Base-by-base conservation (phyloP, 2,329 filamentous ascomycete species). In the Talaromyces sp. region DNA sequence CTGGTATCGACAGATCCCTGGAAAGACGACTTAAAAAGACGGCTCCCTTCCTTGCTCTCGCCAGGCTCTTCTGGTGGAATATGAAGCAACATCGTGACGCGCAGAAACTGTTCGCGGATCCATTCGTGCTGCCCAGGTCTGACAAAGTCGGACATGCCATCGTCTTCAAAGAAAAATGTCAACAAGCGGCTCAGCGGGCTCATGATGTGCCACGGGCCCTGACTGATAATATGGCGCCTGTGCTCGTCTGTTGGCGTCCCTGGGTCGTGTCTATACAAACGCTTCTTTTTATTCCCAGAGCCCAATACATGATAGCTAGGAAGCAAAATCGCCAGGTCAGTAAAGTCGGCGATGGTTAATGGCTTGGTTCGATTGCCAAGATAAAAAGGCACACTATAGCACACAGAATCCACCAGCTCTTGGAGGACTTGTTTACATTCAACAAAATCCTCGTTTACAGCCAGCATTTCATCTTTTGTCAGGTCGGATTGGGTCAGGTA, bases 381-480 rank as follows among this genome's bases (percentile, higher is more conserved):
- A 32, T 66, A 67, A 56, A 66, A 70, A 4, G 68, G 68, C 11
- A 70, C 59, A 47, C 66, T 68, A 9, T 67, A 62, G 55, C 68
- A 70, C 57, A 67, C 61, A 28, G 56, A 58, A 30, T 70, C 67
- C 5, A 64, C 63, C 27, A 70, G 57, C 27, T 62, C 62, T 57
- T 69, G 68, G 27, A 66, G 10, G 17, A 51, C 62, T 15, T 61
- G 30, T 19, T 61, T 47, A 52, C 55, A 65, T 19, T 60, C 32
- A 28, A 57, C 19, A 13, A 62, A 36, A 54, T 47, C 17, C 19
- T 47, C 15, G 7, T 47, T 22, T n/a, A 9, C 19, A 19, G 42
- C 42, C 17, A 13, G 19, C 13, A 19, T 22, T 47, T 47, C 15
- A 47, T 47, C 42, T 8, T 8, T 22, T 47, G 7, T n/a, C 3